These are phyloP conservation scores for Jatropha curcas DNA, from an alignment of 345 rosid genomes.

Conservation along the genomic window DNA sequence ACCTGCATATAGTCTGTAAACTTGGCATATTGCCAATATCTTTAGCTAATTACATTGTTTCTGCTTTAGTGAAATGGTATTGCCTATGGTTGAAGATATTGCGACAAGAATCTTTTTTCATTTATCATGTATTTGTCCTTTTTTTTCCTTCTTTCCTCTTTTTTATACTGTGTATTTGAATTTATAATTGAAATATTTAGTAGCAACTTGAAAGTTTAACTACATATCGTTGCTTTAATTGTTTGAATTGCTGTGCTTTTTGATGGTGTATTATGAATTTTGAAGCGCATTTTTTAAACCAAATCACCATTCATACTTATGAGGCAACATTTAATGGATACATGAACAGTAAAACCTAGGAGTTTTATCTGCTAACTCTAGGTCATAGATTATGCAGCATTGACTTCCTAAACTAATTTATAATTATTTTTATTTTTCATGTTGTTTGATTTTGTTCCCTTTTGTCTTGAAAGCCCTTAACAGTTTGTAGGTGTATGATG, in stretches of 20 bases:
- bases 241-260: conserved; percentile 4
- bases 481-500: too few relatives aligned
- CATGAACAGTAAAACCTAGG: not conserved
- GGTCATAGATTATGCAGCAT: not conserved
- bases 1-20: conserved; percentile 31
- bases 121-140: not conserved
- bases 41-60: conserved; percentile 24
- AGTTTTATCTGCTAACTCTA: not conserved
- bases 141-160: too few relatives aligned
- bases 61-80: conserved; percentile 14
- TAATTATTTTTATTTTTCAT: too few relatives aligned
- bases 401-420: too few relatives aligned
- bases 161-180: conserved; percentile 1
- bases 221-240: not conserved
- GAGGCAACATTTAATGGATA: not conserved
- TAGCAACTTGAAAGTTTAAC: too few relatives aligned
- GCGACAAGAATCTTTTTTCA: conserved; percentile 6
- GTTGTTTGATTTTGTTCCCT: too few relatives aligned
- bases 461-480: not conserved
- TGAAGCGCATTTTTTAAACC: not conserved
- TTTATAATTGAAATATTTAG: conserved; percentile 10
- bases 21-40: conserved; percentile 17
- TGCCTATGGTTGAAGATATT: conserved; percentile 28
- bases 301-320: not conserved
- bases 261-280: not conserved